Base-by-base conservation (phyloP, 73 alveolate species). In the Paramecium sexaurelia region DNA sequence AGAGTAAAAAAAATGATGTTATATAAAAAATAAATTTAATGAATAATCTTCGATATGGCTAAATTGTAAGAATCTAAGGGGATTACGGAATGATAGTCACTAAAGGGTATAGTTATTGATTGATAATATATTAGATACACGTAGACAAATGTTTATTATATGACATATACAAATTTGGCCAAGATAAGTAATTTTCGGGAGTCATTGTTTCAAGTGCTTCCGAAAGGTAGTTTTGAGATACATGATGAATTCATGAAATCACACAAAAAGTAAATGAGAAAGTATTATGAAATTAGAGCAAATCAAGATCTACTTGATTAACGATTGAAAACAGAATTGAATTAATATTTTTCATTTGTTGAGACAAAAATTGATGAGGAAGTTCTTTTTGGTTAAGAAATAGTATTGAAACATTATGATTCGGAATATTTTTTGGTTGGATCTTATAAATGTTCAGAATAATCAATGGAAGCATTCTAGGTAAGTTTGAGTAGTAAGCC, bases 151-250 rank as follows among this genome's bases (percentile, higher is more conserved):
- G 90, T 45, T 2, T 78, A 41, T 45, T 78, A 29, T 17, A 41
- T 41, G 90, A 78, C 90, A 4, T 78, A 6, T 19, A 22, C 68
- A 43, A 45, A 41, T 43, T 22, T 39, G 33, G 68, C 40, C 43
- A 40, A 37, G 29, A 24, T 78, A 13, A 26, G 61, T 13, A 78
- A 78, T 78, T 78, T 40, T 43, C 69, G 90, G 55, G 90, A 78
- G 19, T 78, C 90, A 8, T 33, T 78, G 19, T 78, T 78, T 39
- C 11, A 78, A 33, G 73, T 78, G 27, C 71, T 78, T 7, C 90
- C 90, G 0, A 78, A 78, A 35, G 90, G 90, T 8, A 78, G 90
- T 27, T 78, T 78, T 43, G 90, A 78, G 24, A 78, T 78, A 17
- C 90, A 78, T 40, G 90, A 78, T 45, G 90, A 78, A 45, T 78